Evolutionary conservation across 2,329 filamentous ascomycete genomes (phyloP), one percentile per base, ranked within the genome.

Genomic region (Didymella sp.): DNA sequence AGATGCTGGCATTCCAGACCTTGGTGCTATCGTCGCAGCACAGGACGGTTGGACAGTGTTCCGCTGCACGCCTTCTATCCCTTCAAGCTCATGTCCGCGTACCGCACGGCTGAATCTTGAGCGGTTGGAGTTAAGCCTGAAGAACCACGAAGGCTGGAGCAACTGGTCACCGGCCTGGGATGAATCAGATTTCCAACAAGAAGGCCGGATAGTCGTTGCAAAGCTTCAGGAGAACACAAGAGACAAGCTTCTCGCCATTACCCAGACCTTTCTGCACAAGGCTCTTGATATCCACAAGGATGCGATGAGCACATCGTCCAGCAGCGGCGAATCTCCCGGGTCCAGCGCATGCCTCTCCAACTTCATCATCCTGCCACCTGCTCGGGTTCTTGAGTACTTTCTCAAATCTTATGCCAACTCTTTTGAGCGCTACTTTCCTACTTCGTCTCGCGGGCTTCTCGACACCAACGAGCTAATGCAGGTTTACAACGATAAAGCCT

Each of bases 181-280:
- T 43, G 81, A 83, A 28, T 64, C 75, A 7, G 80, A 83, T 51
- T 78, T 79, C 48, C 74, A 78, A 19, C 76, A 76, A n/a, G 77
- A 77, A 30, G 78, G 81, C 27, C 75, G 78, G 38, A 71, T 84
- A 38, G 74, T 74, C 4, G 80, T 83, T 12, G 77, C 81, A 66
- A 79, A 77, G 31, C 68, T 84, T 45, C 80, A 81, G 42, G 81
- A 83, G 52, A 77, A 81, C 41, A 87, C 87, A 2, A 81, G 88
- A 28, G 88, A 91, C 70, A 87, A 86, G 70, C 83, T 90, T 66
- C 81, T 89, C n/a, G 87, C 87, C 45, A 89, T 90, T 59, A 89
- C 87, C 0, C 88, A 90, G 70, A 85, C 81, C 38, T 90, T 89
- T 70, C 77, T 90, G 8, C 86, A 89, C 74, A 90, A 89, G 67